Conservation (phyloP, 129 eudicot genomes). For the Glebionis coronaria region DNA sequence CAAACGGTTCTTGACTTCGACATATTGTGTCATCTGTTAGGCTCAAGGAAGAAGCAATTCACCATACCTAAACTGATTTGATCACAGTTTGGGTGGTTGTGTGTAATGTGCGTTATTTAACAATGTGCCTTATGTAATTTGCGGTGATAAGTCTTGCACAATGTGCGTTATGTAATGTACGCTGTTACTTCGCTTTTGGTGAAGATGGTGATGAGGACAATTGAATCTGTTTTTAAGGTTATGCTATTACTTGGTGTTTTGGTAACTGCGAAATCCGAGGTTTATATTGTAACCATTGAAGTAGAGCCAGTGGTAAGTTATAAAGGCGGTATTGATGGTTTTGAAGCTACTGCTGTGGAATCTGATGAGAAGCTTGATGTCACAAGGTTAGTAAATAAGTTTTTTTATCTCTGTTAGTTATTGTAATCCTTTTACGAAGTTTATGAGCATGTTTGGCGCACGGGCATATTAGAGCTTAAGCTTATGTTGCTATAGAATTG, state of each 20-base stretch:
- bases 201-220: conserved; percentile 49
- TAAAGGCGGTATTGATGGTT: conserved; percentile 73
- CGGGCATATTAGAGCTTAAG: no score
- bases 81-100: no score
- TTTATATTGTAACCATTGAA: conserved; percentile 79
- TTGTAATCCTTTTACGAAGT: background rate
- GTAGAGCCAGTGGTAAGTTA: conserved; percentile 93
- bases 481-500: no score
- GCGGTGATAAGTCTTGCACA: no score
- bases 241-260: conserved; percentile 37
- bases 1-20: no score
- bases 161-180: no score
- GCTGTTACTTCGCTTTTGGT: no score
- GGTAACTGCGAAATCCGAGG: conserved; percentile 48
- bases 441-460: background rate
- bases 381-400: conserved; percentile 55
- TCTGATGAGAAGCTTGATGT: conserved; percentile 71
- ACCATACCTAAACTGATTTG: no score
- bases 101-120: no score
- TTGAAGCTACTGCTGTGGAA: conserved; percentile 80
- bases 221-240: conserved; percentile 30
- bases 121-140: no score
- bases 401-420: background rate
- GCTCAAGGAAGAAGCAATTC: no score
- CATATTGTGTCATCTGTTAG: no score